Evolutionary conservation across 2,329 filamentous ascomycete genomes (phyloP).

Genomic region (Penicillium sumatraense): DNA sequence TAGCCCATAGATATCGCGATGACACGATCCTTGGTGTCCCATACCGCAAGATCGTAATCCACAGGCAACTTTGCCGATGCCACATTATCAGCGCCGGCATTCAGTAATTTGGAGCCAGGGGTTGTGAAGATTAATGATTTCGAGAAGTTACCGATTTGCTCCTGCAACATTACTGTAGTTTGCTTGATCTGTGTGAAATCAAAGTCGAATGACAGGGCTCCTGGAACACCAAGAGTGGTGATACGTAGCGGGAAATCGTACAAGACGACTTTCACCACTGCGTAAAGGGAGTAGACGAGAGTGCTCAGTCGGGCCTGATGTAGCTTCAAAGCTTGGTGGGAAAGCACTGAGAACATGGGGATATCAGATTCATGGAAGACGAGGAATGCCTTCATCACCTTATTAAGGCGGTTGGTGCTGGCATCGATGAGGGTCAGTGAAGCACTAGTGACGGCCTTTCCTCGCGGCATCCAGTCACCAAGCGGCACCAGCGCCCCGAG

Average conservation of each 20-base stretch:
- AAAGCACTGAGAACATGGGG: constrained; percentile 76
- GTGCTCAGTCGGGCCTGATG: constrained; percentile 60
- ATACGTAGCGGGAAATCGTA: constrained; percentile 43
- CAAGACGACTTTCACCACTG: constrained; percentile 47
- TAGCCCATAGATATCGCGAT: constrained; percentile 84
- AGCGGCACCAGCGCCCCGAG: constrained; percentile 40
- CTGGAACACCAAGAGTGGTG: constrained; percentile 30
- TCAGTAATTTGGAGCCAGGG: constrained; percentile 33
- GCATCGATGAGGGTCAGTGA: constrained; percentile 49
- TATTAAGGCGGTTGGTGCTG: constrained; percentile 45
- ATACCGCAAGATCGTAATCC: constrained; percentile 67
- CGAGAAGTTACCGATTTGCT: constrained; percentile 27
- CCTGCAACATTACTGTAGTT: constrained; percentile 20
- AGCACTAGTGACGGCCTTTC: constrained; percentile 43
- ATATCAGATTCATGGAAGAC: constrained; percentile 63
- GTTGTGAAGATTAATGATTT: constrained; percentile 28
- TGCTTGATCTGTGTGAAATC: constrained; percentile 21
- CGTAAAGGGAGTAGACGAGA: constrained; percentile 47
- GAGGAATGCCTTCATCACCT: constrained; percentile 44
- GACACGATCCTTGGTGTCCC: constrained; percentile 70
- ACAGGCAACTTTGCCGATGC: constrained; percentile 37
- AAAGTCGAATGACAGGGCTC: constrained; percentile 25
- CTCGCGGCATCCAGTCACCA: constrained; percentile 39
- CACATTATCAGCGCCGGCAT: constrained; percentile 25
- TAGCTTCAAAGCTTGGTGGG: constrained; percentile 69